A percentile compares a stretch with the other conserved stretches of the same genome.
Conservation (phyloP, 139 green algal species). For the Chlamydomonas asymmetrica region DNA sequence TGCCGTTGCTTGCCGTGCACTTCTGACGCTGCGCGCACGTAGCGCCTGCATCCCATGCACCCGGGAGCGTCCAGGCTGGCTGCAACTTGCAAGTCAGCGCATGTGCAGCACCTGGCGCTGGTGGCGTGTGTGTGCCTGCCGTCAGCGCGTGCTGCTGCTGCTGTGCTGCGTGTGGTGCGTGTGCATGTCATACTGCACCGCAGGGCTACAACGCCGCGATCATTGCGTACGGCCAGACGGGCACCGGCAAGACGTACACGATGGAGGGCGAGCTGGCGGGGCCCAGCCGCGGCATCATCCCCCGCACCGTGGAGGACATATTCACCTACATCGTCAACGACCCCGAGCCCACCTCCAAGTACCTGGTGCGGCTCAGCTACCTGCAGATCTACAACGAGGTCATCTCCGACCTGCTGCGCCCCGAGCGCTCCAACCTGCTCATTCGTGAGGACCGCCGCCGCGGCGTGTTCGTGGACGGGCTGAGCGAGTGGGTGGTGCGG, state of each 20-base stretch:
- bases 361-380: conserved; percentile 92
- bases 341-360: conserved; percentile 79
- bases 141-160: too few relatives aligned
- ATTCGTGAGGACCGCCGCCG: conserved; percentile 87
- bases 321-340: conserved; percentile 90
- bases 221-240: conserved; percentile 91
- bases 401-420: conserved; percentile 93
- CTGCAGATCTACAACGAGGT: conserved; percentile 99
- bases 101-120: too few relatives aligned
- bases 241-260: conserved; percentile 90
- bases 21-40: too few relatives aligned
- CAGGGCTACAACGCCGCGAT: conserved; percentile 93
- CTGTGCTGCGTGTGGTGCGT: too few relatives aligned
- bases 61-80: too few relatives aligned
- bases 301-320: conserved; percentile 91
- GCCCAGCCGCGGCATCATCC: conserved; percentile 83
- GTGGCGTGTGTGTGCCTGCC: too few relatives aligned
- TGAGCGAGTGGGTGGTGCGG: conserved; percentile 95
- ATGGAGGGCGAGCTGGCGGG: conserved; percentile 81
- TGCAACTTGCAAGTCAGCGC: too few relatives aligned
- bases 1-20: background rate
- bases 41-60: too few relatives aligned
- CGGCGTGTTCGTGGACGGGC: conserved; percentile 87
- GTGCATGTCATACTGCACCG: too few relatives aligned
- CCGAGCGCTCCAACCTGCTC: conserved; percentile 59